phyloP scores from a whole-genome alignment of 208 protist genomes.

The Wallacemonas sp. region DNA sequence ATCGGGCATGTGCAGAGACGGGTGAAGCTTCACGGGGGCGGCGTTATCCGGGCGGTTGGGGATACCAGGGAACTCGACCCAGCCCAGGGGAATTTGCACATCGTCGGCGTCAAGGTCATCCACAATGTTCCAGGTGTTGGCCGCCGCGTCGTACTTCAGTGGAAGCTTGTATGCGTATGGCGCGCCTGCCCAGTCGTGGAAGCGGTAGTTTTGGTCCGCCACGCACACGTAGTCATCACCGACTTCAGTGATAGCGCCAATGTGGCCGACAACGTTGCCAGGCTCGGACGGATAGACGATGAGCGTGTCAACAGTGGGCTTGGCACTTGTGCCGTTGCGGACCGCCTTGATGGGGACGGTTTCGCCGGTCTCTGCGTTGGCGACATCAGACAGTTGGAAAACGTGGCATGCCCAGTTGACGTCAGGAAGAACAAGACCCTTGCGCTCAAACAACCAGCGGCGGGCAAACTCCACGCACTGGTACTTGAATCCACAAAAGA shows the following conservation, averaged over 20 bases:
- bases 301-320: constrained; percentile 75
- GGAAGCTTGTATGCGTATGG: constrained; percentile 58
- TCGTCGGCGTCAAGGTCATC: constrained; percentile 56
- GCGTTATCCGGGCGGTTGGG: constrained; percentile 50
- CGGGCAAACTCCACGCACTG: constrained; percentile 91
- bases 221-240: constrained; percentile 83
- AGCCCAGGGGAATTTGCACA: constrained; percentile 70
- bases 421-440: constrained; percentile 77
- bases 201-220: constrained; percentile 87
- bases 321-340: constrained; percentile 55
- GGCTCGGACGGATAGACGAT: constrained; percentile 73
- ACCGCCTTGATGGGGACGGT: constrained; percentile 47
- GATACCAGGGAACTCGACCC: constrained; percentile 81
- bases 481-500: constrained; percentile 90
- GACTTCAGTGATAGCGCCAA: constrained; percentile 85
- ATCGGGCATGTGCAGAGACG: constrained; percentile 52
- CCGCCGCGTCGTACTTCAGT: constrained; percentile 45
- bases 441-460: constrained; percentile 80
- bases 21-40: constrained; percentile 50
- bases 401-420: constrained; percentile 85
- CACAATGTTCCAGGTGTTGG: constrained; percentile 67
- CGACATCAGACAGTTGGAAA: constrained; percentile 62
- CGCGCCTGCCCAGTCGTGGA: constrained; percentile 71
- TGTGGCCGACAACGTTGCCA: constrained; percentile 60
- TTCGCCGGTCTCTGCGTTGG: constrained; percentile 59